These are phyloP conservation scores for barley (Hordeum vulgare) DNA, from an alignment of 176 grass and related monocot species.

Conservation along the genomic window DNA sequence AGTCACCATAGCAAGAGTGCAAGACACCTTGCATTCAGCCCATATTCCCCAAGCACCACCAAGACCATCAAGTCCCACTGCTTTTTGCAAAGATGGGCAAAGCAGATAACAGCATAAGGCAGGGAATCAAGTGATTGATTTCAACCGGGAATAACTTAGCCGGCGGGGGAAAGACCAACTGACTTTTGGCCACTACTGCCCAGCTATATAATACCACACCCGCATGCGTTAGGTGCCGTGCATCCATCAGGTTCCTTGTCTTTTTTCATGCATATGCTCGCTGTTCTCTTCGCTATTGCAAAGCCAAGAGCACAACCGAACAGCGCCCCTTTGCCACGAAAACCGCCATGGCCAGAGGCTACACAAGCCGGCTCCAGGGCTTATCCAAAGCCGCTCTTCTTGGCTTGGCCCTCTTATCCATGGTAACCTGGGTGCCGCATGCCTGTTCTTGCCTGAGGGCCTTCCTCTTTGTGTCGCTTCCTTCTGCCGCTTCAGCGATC, in stretches of 20 bases:
- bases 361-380: not conserved
- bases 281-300: not conserved
- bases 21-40: not conserved
- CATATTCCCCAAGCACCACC: not conserved
- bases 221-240: not conserved
- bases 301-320: not conserved
- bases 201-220: constrained; percentile 2
- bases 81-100: constrained; percentile 6
- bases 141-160: not conserved
- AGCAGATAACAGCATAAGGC: not conserved
- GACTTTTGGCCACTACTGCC: not conserved
- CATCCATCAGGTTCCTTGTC: not conserved
- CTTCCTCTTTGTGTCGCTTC: constrained; percentile 41
- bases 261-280: constrained; percentile 2
- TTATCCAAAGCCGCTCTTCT: constrained; percentile 20
- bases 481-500: not conserved
- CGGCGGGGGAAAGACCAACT: not conserved
- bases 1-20: not conserved
- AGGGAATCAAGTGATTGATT: constrained; percentile 4
- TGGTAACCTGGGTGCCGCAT: constrained; percentile 25
- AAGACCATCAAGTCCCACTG: not conserved
- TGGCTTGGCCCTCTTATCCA: constrained; percentile 27
- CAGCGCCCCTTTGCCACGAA: not conserved
- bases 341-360: constrained; percentile 1
- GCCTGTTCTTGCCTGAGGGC: constrained; percentile 5